phyloP scores from a whole-genome alignment of 1,284 basidiomycete genomes.

The Cryptococcus floricola region DNA sequence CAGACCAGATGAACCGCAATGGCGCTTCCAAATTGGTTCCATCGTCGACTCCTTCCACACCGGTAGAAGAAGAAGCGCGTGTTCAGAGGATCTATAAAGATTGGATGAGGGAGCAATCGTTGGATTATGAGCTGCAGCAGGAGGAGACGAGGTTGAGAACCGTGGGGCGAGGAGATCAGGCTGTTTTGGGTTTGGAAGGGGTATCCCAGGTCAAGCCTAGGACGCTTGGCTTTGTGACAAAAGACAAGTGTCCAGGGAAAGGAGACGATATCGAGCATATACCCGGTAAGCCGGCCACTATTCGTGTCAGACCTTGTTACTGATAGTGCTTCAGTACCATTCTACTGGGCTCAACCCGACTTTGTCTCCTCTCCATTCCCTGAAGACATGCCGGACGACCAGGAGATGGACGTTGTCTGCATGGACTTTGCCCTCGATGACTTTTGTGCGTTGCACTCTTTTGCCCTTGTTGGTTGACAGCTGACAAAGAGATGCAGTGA shows the following conservation, averaged over 20 bases:
- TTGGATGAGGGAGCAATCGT: conserved; percentile 31
- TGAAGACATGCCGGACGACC: conserved; percentile 26
- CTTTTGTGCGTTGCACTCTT: conserved; percentile 32
- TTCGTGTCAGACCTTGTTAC: background rate
- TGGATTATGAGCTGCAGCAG: conserved; percentile 13
- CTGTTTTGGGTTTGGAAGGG: too few relatives aligned
- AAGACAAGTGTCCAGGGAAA: conserved; percentile 37
- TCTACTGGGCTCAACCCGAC: conserved; percentile 15
- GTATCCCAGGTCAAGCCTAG: conserved; percentile 12
- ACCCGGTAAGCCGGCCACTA: conserved; percentile 22
- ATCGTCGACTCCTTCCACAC: background rate
- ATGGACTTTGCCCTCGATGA: conserved; percentile 49
- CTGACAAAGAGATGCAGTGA: conserved; percentile 13
- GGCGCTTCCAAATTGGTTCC: conserved; percentile 42
- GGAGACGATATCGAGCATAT: conserved; percentile 49
- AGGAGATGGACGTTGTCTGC: conserved; percentile 41
- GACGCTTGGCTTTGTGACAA: conserved; percentile 45
- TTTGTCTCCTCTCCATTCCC: conserved; percentile 42
- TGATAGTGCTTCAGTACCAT: background rate
- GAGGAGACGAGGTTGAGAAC: background rate
- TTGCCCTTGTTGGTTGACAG: background rate
- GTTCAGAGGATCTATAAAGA: conserved; percentile 23
- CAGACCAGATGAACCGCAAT: conserved; percentile 42
- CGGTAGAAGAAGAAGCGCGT: conserved; percentile 24
- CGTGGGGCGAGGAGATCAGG: background rate